Conservation (phyloP, 129 eudicot genomes). For the carrot (Daucus carota) region DNA sequence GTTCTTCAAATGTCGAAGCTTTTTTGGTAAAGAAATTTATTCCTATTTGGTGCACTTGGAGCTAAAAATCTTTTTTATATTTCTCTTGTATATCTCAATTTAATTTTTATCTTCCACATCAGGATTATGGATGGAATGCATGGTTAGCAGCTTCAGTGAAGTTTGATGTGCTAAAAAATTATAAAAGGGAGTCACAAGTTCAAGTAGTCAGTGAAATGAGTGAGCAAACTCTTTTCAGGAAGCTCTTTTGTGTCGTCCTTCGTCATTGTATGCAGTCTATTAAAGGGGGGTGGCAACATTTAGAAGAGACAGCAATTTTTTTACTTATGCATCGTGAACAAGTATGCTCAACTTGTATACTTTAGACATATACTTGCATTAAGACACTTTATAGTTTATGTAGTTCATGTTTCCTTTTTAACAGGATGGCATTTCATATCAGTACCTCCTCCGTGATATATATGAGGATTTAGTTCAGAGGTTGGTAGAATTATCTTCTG, state of each 20-base stretch:
- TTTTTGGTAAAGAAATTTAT: slow-evolving; percentile 48
- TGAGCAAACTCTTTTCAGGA: slow-evolving; percentile 56
- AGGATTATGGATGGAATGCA: slow-evolving; percentile 91
- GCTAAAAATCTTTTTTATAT: neutral
- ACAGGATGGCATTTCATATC: slow-evolving; percentile 62
- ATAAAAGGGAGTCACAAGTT: slow-evolving; percentile 37
- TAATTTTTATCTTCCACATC: neutral
- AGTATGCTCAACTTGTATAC: slow-evolving; percentile 32
- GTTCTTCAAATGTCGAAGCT: slow-evolving; percentile 79
- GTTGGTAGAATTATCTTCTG: slow-evolving; percentile 49
- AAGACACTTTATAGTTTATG: neutral
- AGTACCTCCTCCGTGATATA: slow-evolving; percentile 63
- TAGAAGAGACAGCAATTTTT: slow-evolving; percentile 88
- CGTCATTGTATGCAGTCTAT: slow-evolving; percentile 51
- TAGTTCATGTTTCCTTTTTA: slow-evolving; percentile 8
- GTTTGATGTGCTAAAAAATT: slow-evolving; percentile 63
- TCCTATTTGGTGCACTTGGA: neutral
- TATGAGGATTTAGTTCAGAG: slow-evolving; percentile 62
- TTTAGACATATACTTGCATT: neutral
- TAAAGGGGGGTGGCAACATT: slow-evolving; percentile 93
- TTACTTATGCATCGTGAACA: slow-evolving; percentile 61
- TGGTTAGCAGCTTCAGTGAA: slow-evolving; percentile 77
- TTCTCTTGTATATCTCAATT: slow-evolving; percentile 3
- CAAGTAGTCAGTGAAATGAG: slow-evolving; percentile 28
- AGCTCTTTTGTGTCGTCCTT: slow-evolving; percentile 65